phyloP scores from a whole-genome alignment of 495 filamentous ascomycete genomes.

The Neurospora sp. region DNA sequence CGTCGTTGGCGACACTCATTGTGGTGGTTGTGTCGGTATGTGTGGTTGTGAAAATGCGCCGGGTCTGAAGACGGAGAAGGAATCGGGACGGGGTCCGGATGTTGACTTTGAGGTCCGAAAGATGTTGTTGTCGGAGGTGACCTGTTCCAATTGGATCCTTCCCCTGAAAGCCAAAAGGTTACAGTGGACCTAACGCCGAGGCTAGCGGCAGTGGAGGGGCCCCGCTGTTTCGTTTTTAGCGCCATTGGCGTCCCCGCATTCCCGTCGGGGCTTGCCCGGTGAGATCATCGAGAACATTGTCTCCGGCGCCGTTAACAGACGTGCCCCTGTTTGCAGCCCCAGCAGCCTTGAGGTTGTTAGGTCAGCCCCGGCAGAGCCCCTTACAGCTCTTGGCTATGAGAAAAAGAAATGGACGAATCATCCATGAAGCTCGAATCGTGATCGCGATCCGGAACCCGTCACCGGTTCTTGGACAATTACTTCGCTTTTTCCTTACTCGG shows the following conservation, averaged over 20 bases:
- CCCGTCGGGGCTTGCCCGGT: not conserved
- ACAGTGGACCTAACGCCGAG: not conserved
- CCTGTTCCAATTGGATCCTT: not conserved
- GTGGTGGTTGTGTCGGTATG: not conserved
- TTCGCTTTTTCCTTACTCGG: not conserved
- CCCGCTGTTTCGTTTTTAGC: not conserved
- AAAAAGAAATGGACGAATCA: not conserved
- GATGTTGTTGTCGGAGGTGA: not conserved
- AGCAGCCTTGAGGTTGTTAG: not conserved
- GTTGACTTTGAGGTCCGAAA: not conserved
- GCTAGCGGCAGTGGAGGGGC: not conserved
- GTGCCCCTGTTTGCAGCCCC: not conserved
- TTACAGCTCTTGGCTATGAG: not conserved
- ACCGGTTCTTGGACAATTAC: not conserved
- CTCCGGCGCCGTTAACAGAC: not conserved
- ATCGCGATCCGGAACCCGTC: not conserved
- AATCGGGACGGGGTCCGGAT: not conserved
- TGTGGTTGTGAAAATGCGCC: not conserved
- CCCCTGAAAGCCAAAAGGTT: not conserved
- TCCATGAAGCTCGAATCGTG: not conserved
- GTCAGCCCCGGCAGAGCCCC: not conserved
- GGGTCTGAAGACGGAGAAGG: not conserved
- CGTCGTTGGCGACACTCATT: conserved; percentile 19
- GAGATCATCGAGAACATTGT: not conserved
- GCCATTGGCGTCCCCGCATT: not conserved